These are phyloP conservation scores for Hypseocharis bilobata DNA, from an alignment of 441 rosid species.

Conservation along the genomic window DNA sequence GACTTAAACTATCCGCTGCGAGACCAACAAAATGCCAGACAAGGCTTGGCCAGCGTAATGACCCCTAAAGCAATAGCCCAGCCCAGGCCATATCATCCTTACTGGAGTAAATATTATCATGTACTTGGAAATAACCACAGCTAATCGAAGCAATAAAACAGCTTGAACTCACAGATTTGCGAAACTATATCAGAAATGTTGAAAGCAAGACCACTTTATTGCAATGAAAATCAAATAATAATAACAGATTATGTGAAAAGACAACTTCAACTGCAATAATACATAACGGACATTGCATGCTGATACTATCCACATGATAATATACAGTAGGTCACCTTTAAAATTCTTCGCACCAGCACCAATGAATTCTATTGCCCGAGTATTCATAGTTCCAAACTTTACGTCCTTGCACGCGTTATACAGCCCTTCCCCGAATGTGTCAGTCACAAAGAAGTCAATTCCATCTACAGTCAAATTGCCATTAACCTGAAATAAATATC, in stretches of 20 bases:
- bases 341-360: conserved; percentile 68
- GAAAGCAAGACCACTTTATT: neutral
- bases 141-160: neutral
- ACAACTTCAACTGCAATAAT: conserved; percentile 6
- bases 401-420: conserved; percentile 64
- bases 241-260: neutral
- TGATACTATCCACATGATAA: conserved; percentile 11
- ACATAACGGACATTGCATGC: neutral
- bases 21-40: neutral
- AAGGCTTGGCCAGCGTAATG: neutral
- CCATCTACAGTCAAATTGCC: conserved; percentile 62
- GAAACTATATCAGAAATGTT: neutral
- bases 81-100: neutral
- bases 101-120: neutral
- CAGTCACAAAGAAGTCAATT: conserved; percentile 46
- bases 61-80: neutral
- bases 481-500: conserved; percentile 32
- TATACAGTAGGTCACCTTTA: conserved; percentile 33
- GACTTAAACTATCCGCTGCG: neutral
- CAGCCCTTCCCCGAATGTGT: conserved; percentile 55
- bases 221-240: neutral
- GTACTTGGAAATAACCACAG: neutral
- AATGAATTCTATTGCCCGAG: conserved; percentile 59
- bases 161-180: neutral
- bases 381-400: conserved; percentile 76